These are phyloP conservation scores for Aspergillus sparsus DNA, from an alignment of 495 filamentous ascomycete genomes.

Conservation along the genomic window DNA sequence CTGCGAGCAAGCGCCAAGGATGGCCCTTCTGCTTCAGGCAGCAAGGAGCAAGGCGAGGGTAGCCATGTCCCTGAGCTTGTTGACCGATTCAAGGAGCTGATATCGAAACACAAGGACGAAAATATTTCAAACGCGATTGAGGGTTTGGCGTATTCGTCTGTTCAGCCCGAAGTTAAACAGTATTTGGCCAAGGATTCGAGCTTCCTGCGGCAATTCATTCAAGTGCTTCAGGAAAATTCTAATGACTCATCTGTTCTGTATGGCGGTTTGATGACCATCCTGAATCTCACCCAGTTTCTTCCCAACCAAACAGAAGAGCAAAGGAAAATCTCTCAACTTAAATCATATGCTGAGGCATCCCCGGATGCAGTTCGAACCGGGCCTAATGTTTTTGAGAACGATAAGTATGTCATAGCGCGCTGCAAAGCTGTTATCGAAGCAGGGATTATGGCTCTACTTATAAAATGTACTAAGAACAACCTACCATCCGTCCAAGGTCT, in stretches of 20 bases:
- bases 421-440: conserved; percentile 76
- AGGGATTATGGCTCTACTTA: conserved; percentile 71
- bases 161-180: conserved; percentile 82
- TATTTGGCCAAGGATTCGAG: conserved; percentile 63
- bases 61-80: conserved; percentile 71
- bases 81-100: conserved; percentile 73
- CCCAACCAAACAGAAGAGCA: conserved; percentile 85
- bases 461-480: conserved; percentile 63
- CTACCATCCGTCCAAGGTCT: conserved; percentile 70
- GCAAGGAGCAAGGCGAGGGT: conserved; percentile 45
- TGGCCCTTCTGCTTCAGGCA: conserved; percentile 38
- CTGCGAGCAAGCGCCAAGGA: conserved; percentile 54
- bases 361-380: conserved; percentile 54
- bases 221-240: conserved; percentile 58
- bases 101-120: conserved; percentile 60
- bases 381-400: conserved; percentile 68
- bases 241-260: conserved; percentile 73
- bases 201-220: conserved; percentile 68
- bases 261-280: conserved; percentile 78
- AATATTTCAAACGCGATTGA: conserved; percentile 72
- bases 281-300: conserved; percentile 79
- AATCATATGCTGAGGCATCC: conserved; percentile 85
- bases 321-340: conserved; percentile 84
- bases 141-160: conserved; percentile 87
- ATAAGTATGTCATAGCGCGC: conserved; percentile 71